phyloP scores from a whole-genome alignment of 345 rosid genomes.

The Hevea brasiliensis region DNA sequence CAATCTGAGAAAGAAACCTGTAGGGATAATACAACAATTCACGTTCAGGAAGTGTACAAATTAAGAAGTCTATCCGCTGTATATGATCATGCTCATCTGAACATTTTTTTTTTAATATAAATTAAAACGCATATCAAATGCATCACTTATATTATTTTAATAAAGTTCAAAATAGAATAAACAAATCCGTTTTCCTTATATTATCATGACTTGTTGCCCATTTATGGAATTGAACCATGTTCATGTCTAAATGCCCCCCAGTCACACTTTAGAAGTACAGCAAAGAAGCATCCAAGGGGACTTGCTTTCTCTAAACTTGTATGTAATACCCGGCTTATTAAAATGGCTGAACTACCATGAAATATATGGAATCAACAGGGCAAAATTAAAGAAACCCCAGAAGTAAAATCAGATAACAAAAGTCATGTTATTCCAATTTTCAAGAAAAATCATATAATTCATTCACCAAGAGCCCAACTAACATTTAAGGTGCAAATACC shows the following conservation, averaged over 20 bases:
- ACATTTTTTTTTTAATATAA: not conserved
- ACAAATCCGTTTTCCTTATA: not conserved
- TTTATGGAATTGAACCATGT: not conserved
- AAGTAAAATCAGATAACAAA: not conserved
- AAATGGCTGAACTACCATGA: not conserved
- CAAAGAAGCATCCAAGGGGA: not conserved
- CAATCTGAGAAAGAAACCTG: constrained; percentile 90
- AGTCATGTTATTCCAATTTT: too few relatives aligned
- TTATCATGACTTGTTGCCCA: not conserved
- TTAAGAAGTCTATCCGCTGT: constrained; percentile 2
- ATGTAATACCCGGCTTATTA: not conserved
- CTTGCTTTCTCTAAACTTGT: not conserved
- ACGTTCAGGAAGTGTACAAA: constrained; percentile 9
- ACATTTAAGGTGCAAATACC: not conserved
- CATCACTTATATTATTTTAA: not conserved
- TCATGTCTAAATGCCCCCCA: not conserved
- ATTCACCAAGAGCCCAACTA: not conserved
- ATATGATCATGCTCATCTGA: constrained; percentile 7
- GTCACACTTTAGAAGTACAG: not conserved
- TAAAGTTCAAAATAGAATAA: not conserved
- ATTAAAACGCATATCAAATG: constrained; percentile 7
- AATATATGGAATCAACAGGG: not conserved
- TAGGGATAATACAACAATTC: constrained; percentile 22
- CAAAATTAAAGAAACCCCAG: not conserved
- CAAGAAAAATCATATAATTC: not conserved